A percentile compares a stretch with the other conserved stretches of the same genome.
Conservation (phyloP, 1,284 basidiomycete species). For the Leccinum olivaceoglutinosum region DNA sequence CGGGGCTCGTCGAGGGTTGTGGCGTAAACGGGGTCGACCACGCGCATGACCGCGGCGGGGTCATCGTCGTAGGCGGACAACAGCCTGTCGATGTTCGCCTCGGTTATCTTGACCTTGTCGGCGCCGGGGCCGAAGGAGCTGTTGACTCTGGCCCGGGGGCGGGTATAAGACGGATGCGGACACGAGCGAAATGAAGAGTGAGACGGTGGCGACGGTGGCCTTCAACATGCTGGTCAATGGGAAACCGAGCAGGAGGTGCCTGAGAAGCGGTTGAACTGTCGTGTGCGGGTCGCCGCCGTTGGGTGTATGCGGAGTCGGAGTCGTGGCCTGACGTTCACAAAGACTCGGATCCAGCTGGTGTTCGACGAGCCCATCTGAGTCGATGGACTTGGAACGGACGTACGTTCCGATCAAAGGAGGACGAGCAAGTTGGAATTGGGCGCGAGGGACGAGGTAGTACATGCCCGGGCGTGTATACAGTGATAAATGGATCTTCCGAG, state of each 20-base stretch:
- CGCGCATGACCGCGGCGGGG: constrained; percentile 18
- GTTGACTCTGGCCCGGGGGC: constrained; percentile 1
- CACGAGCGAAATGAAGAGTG: not conserved
- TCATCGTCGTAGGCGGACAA: constrained; percentile 12
- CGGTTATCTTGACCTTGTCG: not conserved
- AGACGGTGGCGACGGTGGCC: not conserved
- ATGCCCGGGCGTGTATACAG: constrained; percentile 20
- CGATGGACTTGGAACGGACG: constrained; percentile 73
- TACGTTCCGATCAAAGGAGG: constrained; percentile 90
- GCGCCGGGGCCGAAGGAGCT: not conserved
- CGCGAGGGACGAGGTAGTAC: constrained; percentile 49
- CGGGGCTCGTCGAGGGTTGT: constrained; percentile 21
- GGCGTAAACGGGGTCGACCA: constrained; percentile 16
- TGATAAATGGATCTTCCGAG: constrained; percentile 66
- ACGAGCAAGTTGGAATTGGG: constrained; percentile 57
- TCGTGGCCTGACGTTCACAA: constrained; percentile 19
- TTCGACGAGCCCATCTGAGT: constrained; percentile 65
- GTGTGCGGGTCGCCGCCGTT: not conserved
- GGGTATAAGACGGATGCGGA: constrained; percentile 1
- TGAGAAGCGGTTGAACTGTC: not conserved
- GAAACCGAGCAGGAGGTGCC: not conserved
- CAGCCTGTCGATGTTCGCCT: constrained; percentile 5
- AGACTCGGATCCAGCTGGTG: constrained; percentile 48
- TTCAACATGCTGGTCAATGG: not conserved
- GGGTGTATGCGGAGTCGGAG: too few relatives aligned